Conservation (phyloP, 257 asterid species). For the Capsicum chinense region DNA sequence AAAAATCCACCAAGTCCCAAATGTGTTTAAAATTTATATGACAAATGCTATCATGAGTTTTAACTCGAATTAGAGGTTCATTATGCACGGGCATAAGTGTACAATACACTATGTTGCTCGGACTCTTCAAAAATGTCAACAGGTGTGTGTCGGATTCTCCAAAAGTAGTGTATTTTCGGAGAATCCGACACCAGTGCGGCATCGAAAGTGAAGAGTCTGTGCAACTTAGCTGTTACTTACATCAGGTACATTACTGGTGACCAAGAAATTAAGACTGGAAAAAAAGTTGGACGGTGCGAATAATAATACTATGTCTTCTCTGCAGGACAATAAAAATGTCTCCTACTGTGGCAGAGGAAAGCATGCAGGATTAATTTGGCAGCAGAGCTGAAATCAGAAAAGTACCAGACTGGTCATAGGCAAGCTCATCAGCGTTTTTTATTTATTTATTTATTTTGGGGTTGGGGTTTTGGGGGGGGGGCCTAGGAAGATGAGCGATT, state of each 20-base stretch:
- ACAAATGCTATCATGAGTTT: neutral
- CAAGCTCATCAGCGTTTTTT: neutral
- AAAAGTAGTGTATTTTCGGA: too few species aligned
- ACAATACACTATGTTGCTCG: neutral
- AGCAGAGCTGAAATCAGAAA: constrained; percentile 19
- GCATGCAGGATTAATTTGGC: neutral
- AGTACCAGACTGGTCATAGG: neutral
- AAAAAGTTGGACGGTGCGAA: neutral
- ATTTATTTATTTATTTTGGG: neutral
- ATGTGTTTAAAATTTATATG: neutral
- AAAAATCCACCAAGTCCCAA: neutral
- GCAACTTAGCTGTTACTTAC: neutral
- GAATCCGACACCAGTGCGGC: too few species aligned
- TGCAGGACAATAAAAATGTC: neutral
- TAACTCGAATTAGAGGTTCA: neutral
- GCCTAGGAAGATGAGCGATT: neutral
- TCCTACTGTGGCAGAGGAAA: constrained; percentile 21
- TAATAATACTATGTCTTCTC: neutral
- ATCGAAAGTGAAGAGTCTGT: too few species aligned
- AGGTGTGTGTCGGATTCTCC: too few species aligned
- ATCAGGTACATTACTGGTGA: neutral
- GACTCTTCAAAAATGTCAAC: too few species aligned
- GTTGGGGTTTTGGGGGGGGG: neutral
- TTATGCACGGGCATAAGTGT: neutral
- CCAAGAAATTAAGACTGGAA: neutral